Evolutionary conservation across 2,329 filamentous ascomycete species (phyloP).

Genomic region (Claviceps maximensis): DNA sequence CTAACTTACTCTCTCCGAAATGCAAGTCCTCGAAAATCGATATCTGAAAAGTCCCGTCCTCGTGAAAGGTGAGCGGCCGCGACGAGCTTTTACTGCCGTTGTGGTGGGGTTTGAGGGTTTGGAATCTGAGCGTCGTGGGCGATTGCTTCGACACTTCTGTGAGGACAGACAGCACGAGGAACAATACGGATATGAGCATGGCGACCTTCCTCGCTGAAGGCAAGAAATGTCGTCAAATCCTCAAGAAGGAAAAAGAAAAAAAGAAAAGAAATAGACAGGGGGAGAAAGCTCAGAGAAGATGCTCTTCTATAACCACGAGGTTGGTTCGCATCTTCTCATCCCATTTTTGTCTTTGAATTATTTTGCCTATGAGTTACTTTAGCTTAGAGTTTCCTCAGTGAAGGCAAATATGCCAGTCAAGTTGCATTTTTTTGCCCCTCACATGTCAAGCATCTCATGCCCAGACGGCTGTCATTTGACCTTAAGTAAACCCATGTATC

Average conservation of each 20-base stretch:
- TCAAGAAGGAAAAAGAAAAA: background rate
- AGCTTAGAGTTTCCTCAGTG: no score
- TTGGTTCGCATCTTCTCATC: no score
- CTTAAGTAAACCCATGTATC: background rate
- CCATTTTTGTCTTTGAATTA: no score
- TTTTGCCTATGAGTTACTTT: no score
- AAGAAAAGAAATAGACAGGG: background rate
- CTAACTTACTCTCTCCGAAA: slow-evolving; percentile 48
- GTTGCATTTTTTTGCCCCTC: no score
- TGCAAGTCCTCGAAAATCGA: slow-evolving; percentile 58
- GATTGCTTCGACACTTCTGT: background rate
- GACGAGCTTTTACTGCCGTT: background rate
- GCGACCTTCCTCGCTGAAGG: background rate
- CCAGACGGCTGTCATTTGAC: background rate
- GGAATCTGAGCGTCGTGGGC: background rate
- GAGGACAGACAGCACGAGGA: background rate
- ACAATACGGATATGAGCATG: background rate
- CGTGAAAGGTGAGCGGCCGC: slow-evolving; percentile 19
- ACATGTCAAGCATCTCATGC: background rate
- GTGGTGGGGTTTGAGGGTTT: background rate
- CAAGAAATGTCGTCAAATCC: background rate
- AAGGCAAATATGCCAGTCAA: no score
- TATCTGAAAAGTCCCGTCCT: slow-evolving; percentile 36
- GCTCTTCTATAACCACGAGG: no score
- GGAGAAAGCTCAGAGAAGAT: no score